Evolutionary conservation across 768 basidiomycete genomes (phyloP).

Genomic region (Naganishia vishniacii): DNA sequence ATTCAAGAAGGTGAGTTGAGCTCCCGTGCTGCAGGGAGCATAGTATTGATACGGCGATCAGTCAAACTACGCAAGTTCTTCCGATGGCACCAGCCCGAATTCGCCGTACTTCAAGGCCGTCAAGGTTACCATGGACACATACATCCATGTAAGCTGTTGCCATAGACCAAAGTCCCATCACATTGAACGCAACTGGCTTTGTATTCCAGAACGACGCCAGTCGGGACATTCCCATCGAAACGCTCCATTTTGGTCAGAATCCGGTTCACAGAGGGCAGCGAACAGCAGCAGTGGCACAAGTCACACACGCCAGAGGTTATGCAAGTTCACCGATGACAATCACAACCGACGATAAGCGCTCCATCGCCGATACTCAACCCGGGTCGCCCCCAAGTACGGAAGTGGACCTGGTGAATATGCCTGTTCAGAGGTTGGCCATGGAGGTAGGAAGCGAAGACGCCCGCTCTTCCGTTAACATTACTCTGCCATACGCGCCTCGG

Average conservation of each 20-base stretch:
- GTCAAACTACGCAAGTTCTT: background rate
- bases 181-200: no score
- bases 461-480: background rate
- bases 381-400: background rate
- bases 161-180: no score
- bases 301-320: no score
- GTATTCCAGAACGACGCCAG: background rate
- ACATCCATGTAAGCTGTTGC: background rate
- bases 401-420: slow-evolving; percentile 1
- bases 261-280: background rate
- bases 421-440: background rate
- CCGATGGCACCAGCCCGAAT: background rate
- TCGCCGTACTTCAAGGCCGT: slow-evolving; percentile 7
- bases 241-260: slow-evolving; percentile 1
- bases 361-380: background rate
- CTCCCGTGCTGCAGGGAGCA: no score
- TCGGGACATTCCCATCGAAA: slow-evolving; percentile 5
- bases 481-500: background rate
- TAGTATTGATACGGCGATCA: no score
- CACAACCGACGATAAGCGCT: background rate
- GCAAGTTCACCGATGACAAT: no score
- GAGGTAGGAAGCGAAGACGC: background rate
- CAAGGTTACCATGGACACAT: slow-evolving; percentile 23
- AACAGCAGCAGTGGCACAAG: no score
- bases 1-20: background rate